Evolutionary conservation across 164 flowering plant species (phyloP).

Genomic region (Hamamelis virginiana): DNA sequence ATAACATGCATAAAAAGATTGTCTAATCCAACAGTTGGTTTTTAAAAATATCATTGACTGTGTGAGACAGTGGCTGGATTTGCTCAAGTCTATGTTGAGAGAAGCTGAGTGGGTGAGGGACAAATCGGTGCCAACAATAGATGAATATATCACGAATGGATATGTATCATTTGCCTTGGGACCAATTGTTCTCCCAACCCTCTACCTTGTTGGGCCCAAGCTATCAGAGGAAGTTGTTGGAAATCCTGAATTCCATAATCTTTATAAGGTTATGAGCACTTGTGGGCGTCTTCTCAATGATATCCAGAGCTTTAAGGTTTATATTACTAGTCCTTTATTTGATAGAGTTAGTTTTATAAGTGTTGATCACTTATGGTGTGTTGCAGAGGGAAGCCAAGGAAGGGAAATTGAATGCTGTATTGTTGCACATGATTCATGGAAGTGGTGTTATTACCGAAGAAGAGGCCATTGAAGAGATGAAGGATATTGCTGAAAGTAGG

Average conservation of each 20-base stretch:
- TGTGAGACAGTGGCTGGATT: constrained; percentile 59
- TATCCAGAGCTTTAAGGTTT: constrained; percentile 52
- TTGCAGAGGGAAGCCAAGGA: constrained; percentile 58
- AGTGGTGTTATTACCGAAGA: constrained; percentile 36
- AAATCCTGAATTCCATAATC: constrained; percentile 33
- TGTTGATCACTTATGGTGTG: not conserved
- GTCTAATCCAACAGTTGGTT: too few relatives aligned
- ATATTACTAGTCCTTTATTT: not conserved
- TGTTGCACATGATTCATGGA: constrained; percentile 44
- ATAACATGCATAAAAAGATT: too few relatives aligned
- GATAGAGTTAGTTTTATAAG: not conserved
- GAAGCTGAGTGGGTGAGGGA: constrained; percentile 56
- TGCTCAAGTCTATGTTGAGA: constrained; percentile 48
- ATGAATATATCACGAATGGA: constrained; percentile 58
- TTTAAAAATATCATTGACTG: too few relatives aligned
- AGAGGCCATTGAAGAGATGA: constrained; percentile 41
- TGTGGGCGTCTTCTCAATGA: constrained; percentile 80
- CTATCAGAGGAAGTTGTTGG: constrained; percentile 44
- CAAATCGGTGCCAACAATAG: constrained; percentile 45
- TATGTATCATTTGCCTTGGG: constrained; percentile 68
- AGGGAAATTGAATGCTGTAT: constrained; percentile 73
- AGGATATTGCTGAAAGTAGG: constrained; percentile 20
- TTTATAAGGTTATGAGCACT: constrained; percentile 53
- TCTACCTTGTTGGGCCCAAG: constrained; percentile 57
- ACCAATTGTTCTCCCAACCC: constrained; percentile 66